Conservation (phyloP, 2,329 filamentous ascomycete species). For the Aspergillus clavatus region DNA sequence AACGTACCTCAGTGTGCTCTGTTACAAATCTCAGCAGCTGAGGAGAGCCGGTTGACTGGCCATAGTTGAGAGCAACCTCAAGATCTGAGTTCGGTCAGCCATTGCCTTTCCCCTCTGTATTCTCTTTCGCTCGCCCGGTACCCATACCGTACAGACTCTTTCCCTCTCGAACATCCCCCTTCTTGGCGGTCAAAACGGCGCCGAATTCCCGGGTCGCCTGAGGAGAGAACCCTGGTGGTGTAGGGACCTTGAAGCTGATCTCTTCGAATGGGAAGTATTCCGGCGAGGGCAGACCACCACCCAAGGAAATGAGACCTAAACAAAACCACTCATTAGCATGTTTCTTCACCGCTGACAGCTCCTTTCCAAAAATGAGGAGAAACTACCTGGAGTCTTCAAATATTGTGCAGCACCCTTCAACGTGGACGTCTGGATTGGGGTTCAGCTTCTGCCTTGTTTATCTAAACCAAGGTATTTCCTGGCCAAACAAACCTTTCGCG, state of each 20-base stretch:
- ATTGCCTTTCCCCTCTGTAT: background rate
- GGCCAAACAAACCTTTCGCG: slow-evolving; percentile 36
- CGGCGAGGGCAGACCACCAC: slow-evolving; percentile 82
- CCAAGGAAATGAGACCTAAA: slow-evolving; percentile 75
- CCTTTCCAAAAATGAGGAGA: background rate
- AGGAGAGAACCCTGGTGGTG: slow-evolving; percentile 65
- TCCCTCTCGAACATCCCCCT: slow-evolving; percentile 71
- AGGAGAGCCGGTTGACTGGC: slow-evolving; percentile 76
- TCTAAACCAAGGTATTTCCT: background rate
- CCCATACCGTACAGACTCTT: slow-evolving; percentile 49
- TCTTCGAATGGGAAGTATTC: slow-evolving; percentile 90
- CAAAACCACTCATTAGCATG: slow-evolving; percentile 1
- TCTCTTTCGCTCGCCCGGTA: background rate
- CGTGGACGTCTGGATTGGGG: slow-evolving; percentile 54
- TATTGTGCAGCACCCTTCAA: slow-evolving; percentile 77
- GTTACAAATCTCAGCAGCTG: slow-evolving; percentile 87
- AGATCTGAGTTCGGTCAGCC: slow-evolving; percentile 57
- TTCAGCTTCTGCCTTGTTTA: slow-evolving; percentile 6
- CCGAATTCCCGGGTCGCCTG: slow-evolving; percentile 59
- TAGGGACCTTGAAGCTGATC: slow-evolving; percentile 68
- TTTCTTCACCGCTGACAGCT: background rate
- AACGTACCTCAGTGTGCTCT: slow-evolving; percentile 74
- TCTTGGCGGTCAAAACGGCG: slow-evolving; percentile 63
- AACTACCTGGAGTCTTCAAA: slow-evolving; percentile 66
- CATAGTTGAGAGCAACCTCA: slow-evolving; percentile 87